Conservation (phyloP, 108 stramenopile species). For the Stephanodiscus minutulus region DNA sequence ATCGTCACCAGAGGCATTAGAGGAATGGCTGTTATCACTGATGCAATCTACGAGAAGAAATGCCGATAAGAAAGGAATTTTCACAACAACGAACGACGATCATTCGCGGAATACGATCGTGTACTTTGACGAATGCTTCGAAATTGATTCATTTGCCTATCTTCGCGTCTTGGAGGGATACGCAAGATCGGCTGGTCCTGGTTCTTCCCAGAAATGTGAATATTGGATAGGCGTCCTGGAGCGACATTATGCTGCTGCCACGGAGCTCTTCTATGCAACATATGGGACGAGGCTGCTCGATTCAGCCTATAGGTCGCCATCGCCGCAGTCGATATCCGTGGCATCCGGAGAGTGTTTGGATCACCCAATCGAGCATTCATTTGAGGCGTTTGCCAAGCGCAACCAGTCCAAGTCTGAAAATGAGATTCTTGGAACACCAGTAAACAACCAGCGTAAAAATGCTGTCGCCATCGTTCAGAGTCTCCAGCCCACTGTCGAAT, state of each 20-base stretch:
- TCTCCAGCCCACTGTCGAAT: constrained; percentile 55
- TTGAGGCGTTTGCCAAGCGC: constrained; percentile 7
- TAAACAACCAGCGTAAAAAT: constrained; percentile 11
- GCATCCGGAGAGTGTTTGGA: no score
- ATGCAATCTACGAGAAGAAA: constrained; percentile 17
- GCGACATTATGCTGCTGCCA: constrained; percentile 22
- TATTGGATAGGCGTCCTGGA: constrained; percentile 54
- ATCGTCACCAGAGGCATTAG: constrained; percentile 30
- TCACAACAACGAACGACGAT: not conserved
- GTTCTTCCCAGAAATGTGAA: constrained; percentile 67
- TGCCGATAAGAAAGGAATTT: not conserved
- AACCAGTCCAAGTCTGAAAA: constrained; percentile 2
- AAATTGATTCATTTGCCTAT: constrained; percentile 59
- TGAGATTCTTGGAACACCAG: not conserved
- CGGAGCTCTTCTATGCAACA: constrained; percentile 2
- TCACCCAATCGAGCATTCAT: constrained; percentile 1
- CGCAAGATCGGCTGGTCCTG: constrained; percentile 36
- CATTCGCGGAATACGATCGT: not conserved
- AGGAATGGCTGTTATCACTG: constrained; percentile 44
- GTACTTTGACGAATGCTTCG: not conserved
- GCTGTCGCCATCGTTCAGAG: constrained; percentile 19
- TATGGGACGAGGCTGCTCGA: constrained; percentile 7
- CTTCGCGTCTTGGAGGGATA: constrained; percentile 59
- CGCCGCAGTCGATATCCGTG: no score
- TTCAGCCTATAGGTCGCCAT: not conserved